Evolutionary conservation across 2,329 filamentous ascomycete genomes (phyloP), one percentile per base, ranked within the genome.

Genomic region (Scytalidium lignicola): DNA sequence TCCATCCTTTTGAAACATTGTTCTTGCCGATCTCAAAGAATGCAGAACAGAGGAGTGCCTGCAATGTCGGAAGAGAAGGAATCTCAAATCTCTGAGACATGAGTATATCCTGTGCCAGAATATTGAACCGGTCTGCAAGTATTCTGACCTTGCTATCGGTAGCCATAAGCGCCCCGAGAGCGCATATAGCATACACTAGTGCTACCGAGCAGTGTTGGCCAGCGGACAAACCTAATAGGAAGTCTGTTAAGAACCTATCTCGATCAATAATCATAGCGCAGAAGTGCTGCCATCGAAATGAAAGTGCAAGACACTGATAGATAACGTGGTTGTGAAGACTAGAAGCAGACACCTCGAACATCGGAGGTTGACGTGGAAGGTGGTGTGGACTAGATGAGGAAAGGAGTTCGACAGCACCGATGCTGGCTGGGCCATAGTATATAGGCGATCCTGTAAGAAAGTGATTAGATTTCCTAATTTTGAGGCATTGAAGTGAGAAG

Each of bases 201-300:
- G 46, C 44, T 22, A 37, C 15, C 15, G 53, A 53, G 42, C 37
- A 44, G 20, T 50, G 43, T 41, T 55, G 44, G 15, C 48, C 46
- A 20, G 44, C 37, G 40, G 23, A 37, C 15, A 43, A 21, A 22
- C 41, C 23, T 7, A 46, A 41, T 19, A 43, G 37, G 28, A 48
- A 56, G 20, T 49, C 52, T n/a, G 44, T 47, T 29, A 56, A 46
- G 41, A 56, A 55, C 10, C 47, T 44, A 22, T 56, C 54, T 21
- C 52, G 50, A n/a, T 56, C 52, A 44, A 56, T 51, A 29, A 56
- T 52, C 50, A 55, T 51, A 39, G 42, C 53, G 18, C 51, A 40
- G 15, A 50, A 45, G 21, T 55, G 50, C 17, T 55, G 54, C 50
- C 54, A 56, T 32, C 44, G 47, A 29, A 56, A 56, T 37, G 50